A percentile compares a stretch with the other conserved stretches of the same genome.
Evolutionary conservation across 2,329 filamentous ascomycete species (phyloP).

Genomic region (Exophiala phaeomuriformis): DNA sequence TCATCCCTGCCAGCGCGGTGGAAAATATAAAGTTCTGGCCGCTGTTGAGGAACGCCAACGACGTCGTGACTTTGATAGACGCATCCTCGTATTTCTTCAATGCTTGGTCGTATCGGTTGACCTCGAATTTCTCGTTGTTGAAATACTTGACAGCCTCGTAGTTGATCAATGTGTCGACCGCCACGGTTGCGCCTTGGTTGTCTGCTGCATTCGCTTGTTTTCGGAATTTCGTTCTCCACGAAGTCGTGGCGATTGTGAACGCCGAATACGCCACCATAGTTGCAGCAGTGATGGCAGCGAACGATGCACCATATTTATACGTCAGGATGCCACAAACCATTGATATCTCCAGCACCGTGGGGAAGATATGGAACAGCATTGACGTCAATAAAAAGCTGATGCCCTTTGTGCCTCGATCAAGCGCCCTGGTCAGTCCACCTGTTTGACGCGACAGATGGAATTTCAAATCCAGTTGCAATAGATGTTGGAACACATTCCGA

Average conservation of each 20-base stretch:
- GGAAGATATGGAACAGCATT: slow-evolving; percentile 97
- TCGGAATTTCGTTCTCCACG: slow-evolving; percentile 94
- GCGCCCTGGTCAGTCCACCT: slow-evolving; percentile 83
- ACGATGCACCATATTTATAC: slow-evolving; percentile 87
- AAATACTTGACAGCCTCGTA: slow-evolving; percentile 99
- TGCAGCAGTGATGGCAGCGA: slow-evolving; percentile 78
- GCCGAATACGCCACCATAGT: slow-evolving; percentile 93
- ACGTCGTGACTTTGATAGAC: slow-evolving; percentile 94
- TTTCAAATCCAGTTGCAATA: slow-evolving; percentile 79
- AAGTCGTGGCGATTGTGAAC: slow-evolving; percentile 95
- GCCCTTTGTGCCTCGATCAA: slow-evolving; percentile 94
- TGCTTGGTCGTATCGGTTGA: slow-evolving; percentile 80
- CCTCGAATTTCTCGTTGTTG: slow-evolving; percentile 96
- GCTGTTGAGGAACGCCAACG: slow-evolving; percentile 82
- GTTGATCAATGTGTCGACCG: slow-evolving; percentile 94
- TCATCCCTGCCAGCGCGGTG: slow-evolving; percentile 87
- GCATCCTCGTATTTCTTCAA: slow-evolving; percentile 81
- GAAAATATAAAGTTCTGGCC: slow-evolving; percentile 98
- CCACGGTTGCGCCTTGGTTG: slow-evolving; percentile 89
- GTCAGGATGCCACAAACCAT: slow-evolving; percentile 96
- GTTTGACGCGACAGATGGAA: slow-evolving; percentile 95
- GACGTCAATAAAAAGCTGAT: slow-evolving; percentile 95
- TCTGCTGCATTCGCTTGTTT: slow-evolving; percentile 93
- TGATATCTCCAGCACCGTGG: slow-evolving; percentile 85
- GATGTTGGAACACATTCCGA: slow-evolving; percentile 82